Evolutionary conservation across 306 rosid genomes (phyloP).

Genomic region (Aeschynomene evenia): DNA sequence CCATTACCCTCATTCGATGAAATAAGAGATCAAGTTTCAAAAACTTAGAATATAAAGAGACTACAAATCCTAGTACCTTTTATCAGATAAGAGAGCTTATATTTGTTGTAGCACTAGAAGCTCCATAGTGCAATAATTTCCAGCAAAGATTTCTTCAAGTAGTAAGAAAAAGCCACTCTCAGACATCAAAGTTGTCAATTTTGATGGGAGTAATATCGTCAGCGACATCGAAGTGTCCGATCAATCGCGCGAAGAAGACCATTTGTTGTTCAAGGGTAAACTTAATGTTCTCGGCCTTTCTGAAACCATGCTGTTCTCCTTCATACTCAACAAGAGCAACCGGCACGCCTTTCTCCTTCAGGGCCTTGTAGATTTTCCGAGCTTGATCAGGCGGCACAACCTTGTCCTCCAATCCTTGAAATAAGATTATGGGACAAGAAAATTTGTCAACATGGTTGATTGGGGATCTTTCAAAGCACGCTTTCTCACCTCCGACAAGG

Average conservation of each 20-base stretch:
- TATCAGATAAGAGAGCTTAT: no score
- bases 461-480: slow-evolving; percentile 71
- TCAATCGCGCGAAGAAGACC: slow-evolving; percentile 90
- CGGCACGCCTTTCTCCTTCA: slow-evolving; percentile 86
- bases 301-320: slow-evolving; percentile 98
- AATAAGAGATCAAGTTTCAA: no score
- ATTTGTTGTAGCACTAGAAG: not conserved
- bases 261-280: slow-evolving; percentile 93
- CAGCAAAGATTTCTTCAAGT: not conserved
- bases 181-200: slow-evolving; percentile 72
- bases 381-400: slow-evolving; percentile 91
- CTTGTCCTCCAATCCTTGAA: slow-evolving; percentile 97
- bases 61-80: no score
- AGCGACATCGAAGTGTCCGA: slow-evolving; percentile 80
- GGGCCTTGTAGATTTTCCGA: slow-evolving; percentile 64
- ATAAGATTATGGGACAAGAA: slow-evolving; percentile 85
- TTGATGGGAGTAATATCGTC: slow-evolving; percentile 77
- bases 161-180: slow-evolving; percentile 13
- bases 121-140: slow-evolving; percentile 1
- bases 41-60: no score
- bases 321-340: slow-evolving; percentile 90
- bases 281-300: slow-evolving; percentile 96
- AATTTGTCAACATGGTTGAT: slow-evolving; percentile 73
- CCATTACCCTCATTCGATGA: no score
- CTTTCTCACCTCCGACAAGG: slow-evolving; percentile 71